Evolutionary conservation across 192 early-diverging fungal genomes (phyloP).

Genomic region (Entomortierella lignicola): DNA sequence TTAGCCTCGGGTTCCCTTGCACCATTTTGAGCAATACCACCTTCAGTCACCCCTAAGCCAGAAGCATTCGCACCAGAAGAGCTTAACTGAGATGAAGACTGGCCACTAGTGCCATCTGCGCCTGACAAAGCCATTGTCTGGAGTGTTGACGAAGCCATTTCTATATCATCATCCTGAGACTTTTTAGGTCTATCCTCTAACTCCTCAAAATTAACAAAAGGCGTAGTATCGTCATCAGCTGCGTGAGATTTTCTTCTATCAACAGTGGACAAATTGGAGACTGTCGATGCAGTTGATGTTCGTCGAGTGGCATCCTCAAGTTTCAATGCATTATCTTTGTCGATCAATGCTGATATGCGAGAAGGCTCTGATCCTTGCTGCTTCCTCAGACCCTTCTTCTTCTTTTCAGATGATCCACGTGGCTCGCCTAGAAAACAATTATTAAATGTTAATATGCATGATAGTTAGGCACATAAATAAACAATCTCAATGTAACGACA

Average conservation of each 20-base stretch:
- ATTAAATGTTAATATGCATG: no score
- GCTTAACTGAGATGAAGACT: neutral
- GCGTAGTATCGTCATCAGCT: constrained; percentile 45
- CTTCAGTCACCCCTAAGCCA: neutral
- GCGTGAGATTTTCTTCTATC: constrained; percentile 48
- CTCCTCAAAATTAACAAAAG: constrained; percentile 53
- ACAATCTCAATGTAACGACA: neutral
- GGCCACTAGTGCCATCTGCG: neutral
- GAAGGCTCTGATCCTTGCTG: neutral
- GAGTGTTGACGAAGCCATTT: constrained; percentile 22
- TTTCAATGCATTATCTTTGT: constrained; percentile 1
- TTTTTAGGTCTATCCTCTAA: constrained; percentile 43
- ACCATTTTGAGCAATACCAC: constrained; percentile 31
- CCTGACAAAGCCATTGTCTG: neutral
- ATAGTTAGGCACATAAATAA: no score
- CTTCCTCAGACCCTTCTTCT: constrained; percentile 20
- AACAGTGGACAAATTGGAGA: neutral
- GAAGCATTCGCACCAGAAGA: neutral
- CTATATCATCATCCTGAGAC: constrained; percentile 24
- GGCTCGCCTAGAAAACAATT: constrained; percentile 4
- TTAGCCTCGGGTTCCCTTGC: constrained; percentile 46
- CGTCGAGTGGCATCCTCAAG: constrained; percentile 4
- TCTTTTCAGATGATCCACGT: constrained; percentile 15
- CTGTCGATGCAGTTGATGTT: neutral
- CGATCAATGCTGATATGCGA: neutral